A percentile compares a stretch with the other conserved stretches of the same genome.
Evolutionary conservation across 345 rosid species (phyloP).

Genomic region (Gossypium bickii): DNA sequence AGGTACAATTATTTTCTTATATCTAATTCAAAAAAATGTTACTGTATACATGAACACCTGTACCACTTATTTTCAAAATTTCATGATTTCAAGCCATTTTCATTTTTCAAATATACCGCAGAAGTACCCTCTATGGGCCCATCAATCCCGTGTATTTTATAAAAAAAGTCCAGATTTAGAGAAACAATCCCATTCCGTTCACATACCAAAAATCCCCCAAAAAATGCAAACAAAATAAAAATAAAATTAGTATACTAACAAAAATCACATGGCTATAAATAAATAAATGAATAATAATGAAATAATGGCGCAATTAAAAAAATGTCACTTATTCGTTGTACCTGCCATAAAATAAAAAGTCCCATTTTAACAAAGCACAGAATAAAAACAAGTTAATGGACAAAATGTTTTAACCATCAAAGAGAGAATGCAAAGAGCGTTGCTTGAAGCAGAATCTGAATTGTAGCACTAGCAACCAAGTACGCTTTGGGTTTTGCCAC

Average conservation of each 20-base stretch:
- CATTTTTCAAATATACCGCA: neutral
- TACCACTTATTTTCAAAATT: slow-evolving; percentile 3
- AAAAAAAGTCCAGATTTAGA: neutral
- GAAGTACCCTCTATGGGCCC: neutral
- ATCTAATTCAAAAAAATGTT: neutral
- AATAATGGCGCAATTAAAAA: neutral
- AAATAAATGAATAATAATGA: neutral
- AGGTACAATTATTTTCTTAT: neutral
- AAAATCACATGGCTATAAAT: neutral
- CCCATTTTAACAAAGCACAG: neutral
- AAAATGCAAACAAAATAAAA: neutral
- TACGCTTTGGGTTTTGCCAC: neutral
- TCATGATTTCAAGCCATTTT: neutral
- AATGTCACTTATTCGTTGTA: neutral
- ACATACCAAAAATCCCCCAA: neutral
- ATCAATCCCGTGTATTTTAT: neutral
- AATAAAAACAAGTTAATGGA: neutral
- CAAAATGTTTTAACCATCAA: neutral
- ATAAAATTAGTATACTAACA: neutral
- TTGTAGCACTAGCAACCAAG: neutral
- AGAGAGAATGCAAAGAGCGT: neutral
- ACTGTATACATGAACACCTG: too few species aligned
- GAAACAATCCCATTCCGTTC: neutral
- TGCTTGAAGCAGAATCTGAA: neutral
- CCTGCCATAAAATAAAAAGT: neutral